phyloP scores from a whole-genome alignment of 192 early-diverging fungal species.

The Coemansia sp. region DNA sequence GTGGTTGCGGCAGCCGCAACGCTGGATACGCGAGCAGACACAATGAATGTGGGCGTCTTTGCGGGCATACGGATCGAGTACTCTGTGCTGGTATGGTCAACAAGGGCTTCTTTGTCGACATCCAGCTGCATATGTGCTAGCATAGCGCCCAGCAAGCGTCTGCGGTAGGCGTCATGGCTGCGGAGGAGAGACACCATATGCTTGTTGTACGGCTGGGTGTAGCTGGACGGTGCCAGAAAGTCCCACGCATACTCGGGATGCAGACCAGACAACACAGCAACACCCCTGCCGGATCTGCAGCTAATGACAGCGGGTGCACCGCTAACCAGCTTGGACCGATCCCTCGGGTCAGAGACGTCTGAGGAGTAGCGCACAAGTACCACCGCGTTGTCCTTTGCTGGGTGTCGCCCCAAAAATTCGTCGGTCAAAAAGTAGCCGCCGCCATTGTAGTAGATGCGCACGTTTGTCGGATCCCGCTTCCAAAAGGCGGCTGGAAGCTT shows the following conservation, averaged over 20 bases:
- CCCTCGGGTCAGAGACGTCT: slow-evolving; percentile 41
- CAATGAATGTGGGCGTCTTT: slow-evolving; percentile 40
- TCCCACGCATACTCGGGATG: slow-evolving; percentile 81
- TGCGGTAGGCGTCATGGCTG: slow-evolving; percentile 54
- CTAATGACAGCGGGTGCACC: slow-evolving; percentile 63
- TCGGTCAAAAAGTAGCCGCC: slow-evolving; percentile 67
- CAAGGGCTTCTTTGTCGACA: slow-evolving; percentile 55
- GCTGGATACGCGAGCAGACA: slow-evolving; percentile 33
- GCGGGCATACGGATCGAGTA: slow-evolving; percentile 26
- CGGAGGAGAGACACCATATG: slow-evolving; percentile 55
- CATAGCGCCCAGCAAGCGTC: slow-evolving; percentile 59
- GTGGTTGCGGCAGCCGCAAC: slow-evolving; percentile 27
- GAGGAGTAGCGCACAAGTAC: slow-evolving; percentile 48
- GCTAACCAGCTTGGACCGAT: slow-evolving; percentile 29
- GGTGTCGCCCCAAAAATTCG: slow-evolving; percentile 21
- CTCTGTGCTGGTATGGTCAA: slow-evolving; percentile 14
- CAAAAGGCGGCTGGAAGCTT: slow-evolving; percentile 26
- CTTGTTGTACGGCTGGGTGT: slow-evolving; percentile 49
- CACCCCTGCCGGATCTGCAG: slow-evolving; percentile 65
- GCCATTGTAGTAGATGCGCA: slow-evolving; percentile 70
- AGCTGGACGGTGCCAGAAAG: slow-evolving; percentile 57
- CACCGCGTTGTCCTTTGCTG: slow-evolving; percentile 14
- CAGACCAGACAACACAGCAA: slow-evolving; percentile 73
- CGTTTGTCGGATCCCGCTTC: slow-evolving; percentile 35
- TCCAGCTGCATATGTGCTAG: slow-evolving; percentile 64